A percentile compares a stretch with the other conserved stretches of the same genome.
Evolutionary conservation across 495 filamentous ascomycete genomes (phyloP).

Genomic region (Penicillium verhagenii): DNA sequence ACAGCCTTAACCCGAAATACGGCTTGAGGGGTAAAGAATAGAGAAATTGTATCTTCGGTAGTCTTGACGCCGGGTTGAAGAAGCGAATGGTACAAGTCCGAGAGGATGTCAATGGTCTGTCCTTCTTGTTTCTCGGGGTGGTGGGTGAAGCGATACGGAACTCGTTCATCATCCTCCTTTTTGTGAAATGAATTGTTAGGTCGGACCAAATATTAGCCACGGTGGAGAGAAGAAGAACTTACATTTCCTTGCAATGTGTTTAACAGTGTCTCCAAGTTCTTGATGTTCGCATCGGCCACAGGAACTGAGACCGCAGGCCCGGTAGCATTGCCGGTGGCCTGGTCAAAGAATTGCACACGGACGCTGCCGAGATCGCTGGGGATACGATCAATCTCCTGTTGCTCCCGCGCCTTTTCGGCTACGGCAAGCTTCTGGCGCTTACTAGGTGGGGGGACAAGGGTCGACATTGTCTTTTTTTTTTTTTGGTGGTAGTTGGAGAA

Average conservation of each 20-base stretch:
- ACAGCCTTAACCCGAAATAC: constrained; percentile 94
- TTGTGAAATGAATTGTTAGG: constrained; percentile 5
- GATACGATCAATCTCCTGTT: constrained; percentile 72
- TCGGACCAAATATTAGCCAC: neutral
- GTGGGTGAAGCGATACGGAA: constrained; percentile 86
- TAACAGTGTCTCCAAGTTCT: constrained; percentile 87
- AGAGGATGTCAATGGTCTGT: constrained; percentile 57
- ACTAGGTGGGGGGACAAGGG: constrained; percentile 80
- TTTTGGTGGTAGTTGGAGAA: neutral
- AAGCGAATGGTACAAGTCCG: constrained; percentile 73
- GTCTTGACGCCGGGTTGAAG: constrained; percentile 62
- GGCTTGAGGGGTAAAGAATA: constrained; percentile 86
- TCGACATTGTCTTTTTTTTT: constrained; percentile 64
- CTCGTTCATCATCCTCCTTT: constrained; percentile 71
- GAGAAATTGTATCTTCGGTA: constrained; percentile 71
- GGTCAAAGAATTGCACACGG: constrained; percentile 84
- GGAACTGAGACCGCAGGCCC: constrained; percentile 76
- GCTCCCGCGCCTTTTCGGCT: constrained; percentile 66
- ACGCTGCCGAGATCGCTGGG: constrained; percentile 74
- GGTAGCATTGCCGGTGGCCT: constrained; percentile 66
- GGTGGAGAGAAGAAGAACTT: constrained; percentile 33
- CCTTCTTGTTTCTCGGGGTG: constrained; percentile 51
- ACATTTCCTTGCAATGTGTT: constrained; percentile 84
- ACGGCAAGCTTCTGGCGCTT: constrained; percentile 82
- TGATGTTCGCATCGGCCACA: constrained; percentile 79